Evolutionary conservation across 306 rosid species (phyloP), one percentile per base, ranked within the genome.

Genomic region (Malus fusca): DNA sequence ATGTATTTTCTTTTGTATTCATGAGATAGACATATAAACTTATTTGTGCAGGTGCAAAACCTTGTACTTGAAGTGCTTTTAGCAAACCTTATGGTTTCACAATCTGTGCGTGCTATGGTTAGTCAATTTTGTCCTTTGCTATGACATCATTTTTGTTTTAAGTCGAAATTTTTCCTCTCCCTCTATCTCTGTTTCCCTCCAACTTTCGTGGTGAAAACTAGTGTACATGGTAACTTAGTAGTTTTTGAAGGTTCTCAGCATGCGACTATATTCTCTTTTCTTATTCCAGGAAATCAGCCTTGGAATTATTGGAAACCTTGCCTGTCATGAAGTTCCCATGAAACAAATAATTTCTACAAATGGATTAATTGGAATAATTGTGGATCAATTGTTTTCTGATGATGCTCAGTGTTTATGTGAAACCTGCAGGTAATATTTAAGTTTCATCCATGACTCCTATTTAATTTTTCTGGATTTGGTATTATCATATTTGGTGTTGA

Each of bases 301-400:
- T 40, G 98, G 97, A 75, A 88, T 95, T 73, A 82, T 92, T 59
- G 97, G 96, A 80, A 95, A 95, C 85, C 91, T 92, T 67, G 95
- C 96, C 58, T 95, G 97, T 83, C 96, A 95, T 58, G 92, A 92
- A 79, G 84, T 74, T 81, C 91, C 81, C 21, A 80, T 89, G 92
- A 83, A 85, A 78, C 84, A 23, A 60, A 69, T 95, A 75, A 80
- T 85, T 76, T 79, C 87, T 5, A 84, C 88, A 72, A 80, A 85
- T 65, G 91, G 91, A 82, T 78, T 95, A 79, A 74, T 85, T 69
- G 90, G 85, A 73, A 73, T 70, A 42, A 82, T 92, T 75, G 87
- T 90, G 69, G 85, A 79, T 62, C 96, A 88, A 77, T 75, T 95
- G 66, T 88, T 84, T 85, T 17, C 90, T 76, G 96, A 92, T 69